phyloP scores from a whole-genome alignment of 2,329 filamentous ascomycete species.

The Fusarium pseudograminearum region DNA sequence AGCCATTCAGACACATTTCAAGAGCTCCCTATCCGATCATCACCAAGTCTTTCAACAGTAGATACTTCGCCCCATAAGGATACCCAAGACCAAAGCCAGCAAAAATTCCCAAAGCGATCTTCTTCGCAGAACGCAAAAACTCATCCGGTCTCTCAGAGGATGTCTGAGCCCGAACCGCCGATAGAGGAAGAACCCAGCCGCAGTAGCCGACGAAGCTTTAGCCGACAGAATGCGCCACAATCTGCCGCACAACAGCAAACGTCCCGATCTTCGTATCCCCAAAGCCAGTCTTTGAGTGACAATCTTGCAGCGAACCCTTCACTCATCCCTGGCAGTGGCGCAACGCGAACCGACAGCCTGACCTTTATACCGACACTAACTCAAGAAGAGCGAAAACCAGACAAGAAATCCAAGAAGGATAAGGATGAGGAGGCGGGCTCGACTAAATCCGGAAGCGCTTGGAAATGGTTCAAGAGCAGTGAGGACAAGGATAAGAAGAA shows the following conservation, averaged over 20 bases:
- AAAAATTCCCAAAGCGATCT: slow-evolving; percentile 64
- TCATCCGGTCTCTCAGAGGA: slow-evolving; percentile 55
- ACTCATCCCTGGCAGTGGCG: slow-evolving; percentile 75
- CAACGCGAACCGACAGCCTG: slow-evolving; percentile 77
- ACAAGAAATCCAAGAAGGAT: slow-evolving; percentile 82
- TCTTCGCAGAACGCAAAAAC: slow-evolving; percentile 65
- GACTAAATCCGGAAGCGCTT: slow-evolving; percentile 72
- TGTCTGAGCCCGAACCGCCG: slow-evolving; percentile 42
- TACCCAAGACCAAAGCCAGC: slow-evolving; percentile 43
- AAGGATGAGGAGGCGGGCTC: slow-evolving; percentile 71
- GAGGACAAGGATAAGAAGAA: slow-evolving; percentile 73
- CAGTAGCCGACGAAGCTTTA: slow-evolving; percentile 49
- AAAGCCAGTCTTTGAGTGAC: slow-evolving; percentile 48
- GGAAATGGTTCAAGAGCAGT: slow-evolving; percentile 83
- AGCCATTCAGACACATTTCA: slow-evolving; percentile 45
- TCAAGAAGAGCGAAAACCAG: slow-evolving; percentile 77
- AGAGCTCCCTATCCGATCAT: slow-evolving; percentile 52
- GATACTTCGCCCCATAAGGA: slow-evolving; percentile 71
- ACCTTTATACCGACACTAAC: slow-evolving; percentile 82
- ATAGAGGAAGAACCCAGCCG: slow-evolving; percentile 61
- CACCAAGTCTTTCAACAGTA: slow-evolving; percentile 61
- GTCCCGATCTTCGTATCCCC: slow-evolving; percentile 46
- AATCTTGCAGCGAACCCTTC: slow-evolving; percentile 61
- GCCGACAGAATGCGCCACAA: slow-evolving; percentile 38
- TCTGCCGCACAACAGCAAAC: slow-evolving; percentile 45